Evolutionary conservation across 2,329 filamentous ascomycete species (phyloP), one percentile per base, ranked within the genome.

Genomic region (Nigrospora sphaerica): DNA sequence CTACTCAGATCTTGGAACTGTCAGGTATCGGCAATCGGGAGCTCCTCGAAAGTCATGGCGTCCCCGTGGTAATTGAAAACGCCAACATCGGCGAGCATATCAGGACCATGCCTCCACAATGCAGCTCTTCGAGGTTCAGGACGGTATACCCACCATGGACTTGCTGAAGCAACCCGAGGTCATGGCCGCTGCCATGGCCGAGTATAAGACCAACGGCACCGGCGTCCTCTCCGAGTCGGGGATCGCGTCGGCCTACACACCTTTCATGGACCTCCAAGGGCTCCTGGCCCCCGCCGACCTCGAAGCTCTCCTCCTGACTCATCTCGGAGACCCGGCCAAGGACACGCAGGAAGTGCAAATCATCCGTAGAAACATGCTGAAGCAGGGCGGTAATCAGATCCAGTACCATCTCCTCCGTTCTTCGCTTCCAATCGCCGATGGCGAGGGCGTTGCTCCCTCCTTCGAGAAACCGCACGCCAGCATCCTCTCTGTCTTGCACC

Each of bases 401-500:
- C 40, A 42, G 6, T 42, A 34, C 16, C 31, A 33, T 12, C 31
- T 42, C 31, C 31, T 42, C 3, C 40, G 23, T 3, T 31, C 31
- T 14, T 23, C 19, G 42, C 56, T 60, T 9, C 57, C 60, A 12
- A 58, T 58, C 50, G 57, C 50, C 3, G 46, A 62, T 50, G 56
- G 54, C 10, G 59, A 62, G 28, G 53, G 52, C 5, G 54, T 55
- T 44, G 46, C 49, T 3, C 52, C 52, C 60, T 28, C 57, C 55
- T 2, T 64, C 67, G 4, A 62, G 69, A 47, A 74, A 81, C 53
- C 79, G 76, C 57, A 68, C 14, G 38, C 80, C 43, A 75, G 77
- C 13, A 67, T 77, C 48, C 75, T 75, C 52, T 71, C 74, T 0
- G 78, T 80, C 49, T 75, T 81, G 23, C 77, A 77, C 45, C 82